These are phyloP conservation scores for Trypanosoma vivax DNA, from an alignment of 208 protist genomes.

Conservation along the genomic window DNA sequence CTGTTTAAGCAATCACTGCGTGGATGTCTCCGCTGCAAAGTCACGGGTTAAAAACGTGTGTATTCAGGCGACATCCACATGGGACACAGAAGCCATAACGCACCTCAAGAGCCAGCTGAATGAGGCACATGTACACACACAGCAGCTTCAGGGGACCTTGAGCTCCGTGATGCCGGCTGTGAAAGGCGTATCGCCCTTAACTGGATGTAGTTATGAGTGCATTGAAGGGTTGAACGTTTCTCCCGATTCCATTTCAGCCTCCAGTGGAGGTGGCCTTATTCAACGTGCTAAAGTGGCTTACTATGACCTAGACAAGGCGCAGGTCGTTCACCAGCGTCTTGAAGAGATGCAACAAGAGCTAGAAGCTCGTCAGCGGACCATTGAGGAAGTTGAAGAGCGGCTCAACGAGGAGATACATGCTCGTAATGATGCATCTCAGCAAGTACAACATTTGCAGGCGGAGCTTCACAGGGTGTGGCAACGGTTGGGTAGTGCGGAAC, in stretches of 20 bases:
- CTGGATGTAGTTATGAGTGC: too few species aligned
- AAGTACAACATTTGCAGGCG: conserved; percentile 17
- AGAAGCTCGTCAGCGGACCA: conserved; percentile 5
- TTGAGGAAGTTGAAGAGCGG: conserved; percentile 23
- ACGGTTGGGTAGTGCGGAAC: conserved; percentile 28
- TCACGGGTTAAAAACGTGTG: too few species aligned
- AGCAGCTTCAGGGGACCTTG: conserved; percentile 17
- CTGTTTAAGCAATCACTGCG: not conserved
- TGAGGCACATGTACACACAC: conserved; percentile 27
- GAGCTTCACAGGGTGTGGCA: conserved; percentile 39
- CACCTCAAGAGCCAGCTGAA: conserved; percentile 42
- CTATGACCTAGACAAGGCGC: conserved; percentile 4
- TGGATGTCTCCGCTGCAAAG: too few species aligned
- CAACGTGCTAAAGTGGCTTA: not conserved
- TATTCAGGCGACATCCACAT: too few species aligned
- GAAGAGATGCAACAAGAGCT: conserved; percentile 12
- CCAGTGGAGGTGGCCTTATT: not conserved
- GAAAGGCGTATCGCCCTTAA: too few species aligned
- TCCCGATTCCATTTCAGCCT: not conserved
- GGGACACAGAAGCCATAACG: too few species aligned
- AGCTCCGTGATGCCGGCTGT: not conserved
- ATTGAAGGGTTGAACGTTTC: too few species aligned
- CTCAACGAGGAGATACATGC: conserved; percentile 39
- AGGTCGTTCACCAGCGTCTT: conserved; percentile 17
- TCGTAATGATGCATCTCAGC: conserved; percentile 9